Base-by-base conservation (phyloP, 2,329 filamentous ascomycete genomes). In the Colletotrichum salicis region DNA sequence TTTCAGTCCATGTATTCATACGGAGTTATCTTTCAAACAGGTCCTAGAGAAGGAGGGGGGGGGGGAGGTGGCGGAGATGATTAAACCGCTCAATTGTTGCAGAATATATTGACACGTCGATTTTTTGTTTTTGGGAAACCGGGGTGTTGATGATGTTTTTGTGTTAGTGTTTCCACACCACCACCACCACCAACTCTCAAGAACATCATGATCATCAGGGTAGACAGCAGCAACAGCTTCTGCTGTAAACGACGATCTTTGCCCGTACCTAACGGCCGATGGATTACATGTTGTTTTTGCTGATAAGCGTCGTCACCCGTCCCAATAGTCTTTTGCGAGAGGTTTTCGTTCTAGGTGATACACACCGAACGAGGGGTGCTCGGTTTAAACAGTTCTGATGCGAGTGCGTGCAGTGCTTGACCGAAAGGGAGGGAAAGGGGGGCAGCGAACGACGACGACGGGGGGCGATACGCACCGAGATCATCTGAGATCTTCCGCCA, bases 401-500 rank as follows among this genome's bases (percentile, higher is more conserved):
- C 27, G 5, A 29, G 27, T n/a, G 29, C 15, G 13, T 48, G 41
- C 15, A n/a, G 41, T 48, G 41, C 41, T 48, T 48, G 41, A 48
- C 41, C 41, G 19, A 48, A 48, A 48, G 41, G 19, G 41, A 10
- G 1, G 19, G 41, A 10, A 0, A 27, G 41, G 8, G 19, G 41
- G 19, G 19, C 41, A 19, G 41, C 37, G 15, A 45, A 19, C 37
- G 12, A 29, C 5, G 52, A 55, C 24, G 22, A 6, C 33, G 51
- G 66, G 13, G 33, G 35, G 24, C n/a, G 11, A 35, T n/a, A 61
- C 41, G 41, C 37, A 19, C 41, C 41, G 37, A 52, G 51, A 58
- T 67, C 55, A 54, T 71, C 57, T 62, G 68, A 66, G 64, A 58
- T 71, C 63, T 60, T 48, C 19, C 37, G 37, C 37, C 5, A 15